Evolutionary conservation across 164 flowering plant species (phyloP).

Genomic region (Vitis rotundifolia): DNA sequence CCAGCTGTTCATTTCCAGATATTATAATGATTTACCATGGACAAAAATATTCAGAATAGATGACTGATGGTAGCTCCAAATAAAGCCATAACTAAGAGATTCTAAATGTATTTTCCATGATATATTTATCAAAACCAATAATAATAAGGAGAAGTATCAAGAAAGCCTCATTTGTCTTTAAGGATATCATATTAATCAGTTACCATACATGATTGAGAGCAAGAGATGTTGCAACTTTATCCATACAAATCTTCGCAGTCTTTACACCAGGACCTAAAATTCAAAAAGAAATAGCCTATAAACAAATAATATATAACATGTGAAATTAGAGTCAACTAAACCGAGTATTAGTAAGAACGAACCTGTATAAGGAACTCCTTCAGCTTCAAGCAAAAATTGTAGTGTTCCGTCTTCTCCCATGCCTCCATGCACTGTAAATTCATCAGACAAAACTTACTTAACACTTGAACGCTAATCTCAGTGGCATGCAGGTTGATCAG

Average conservation of each 20-base stretch:
- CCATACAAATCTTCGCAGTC: conserved; percentile 88
- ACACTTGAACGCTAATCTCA: not conserved
- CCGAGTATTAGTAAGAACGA: conserved; percentile 8
- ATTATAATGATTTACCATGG: not conserved
- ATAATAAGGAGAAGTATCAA: not conserved
- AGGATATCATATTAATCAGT: not conserved
- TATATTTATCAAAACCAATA: not conserved
- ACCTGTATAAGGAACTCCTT: conserved; percentile 88
- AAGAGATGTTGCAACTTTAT: conserved; percentile 85
- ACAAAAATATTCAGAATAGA: not conserved
- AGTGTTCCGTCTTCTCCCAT: conserved; percentile 97
- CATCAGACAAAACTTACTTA: conserved; percentile 3
- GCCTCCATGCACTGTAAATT: conserved; percentile 83
- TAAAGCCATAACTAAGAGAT: not conserved
- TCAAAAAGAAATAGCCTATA: not conserved
- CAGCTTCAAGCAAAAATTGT: conserved; percentile 72
- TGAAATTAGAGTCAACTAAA: not conserved
- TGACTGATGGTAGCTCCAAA: not conserved
- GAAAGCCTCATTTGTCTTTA: not conserved
- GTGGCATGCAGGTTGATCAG: not conserved
- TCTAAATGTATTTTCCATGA: not conserved
- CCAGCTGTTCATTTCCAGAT: conserved; percentile 43
- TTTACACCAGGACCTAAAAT: conserved; percentile 73
- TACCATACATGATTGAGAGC: conserved; percentile 72
- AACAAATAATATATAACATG: not conserved